phyloP scores from a whole-genome alignment of 2,329 filamentous ascomycete genomes.

The Neoscytalidium dimidiatum region DNA sequence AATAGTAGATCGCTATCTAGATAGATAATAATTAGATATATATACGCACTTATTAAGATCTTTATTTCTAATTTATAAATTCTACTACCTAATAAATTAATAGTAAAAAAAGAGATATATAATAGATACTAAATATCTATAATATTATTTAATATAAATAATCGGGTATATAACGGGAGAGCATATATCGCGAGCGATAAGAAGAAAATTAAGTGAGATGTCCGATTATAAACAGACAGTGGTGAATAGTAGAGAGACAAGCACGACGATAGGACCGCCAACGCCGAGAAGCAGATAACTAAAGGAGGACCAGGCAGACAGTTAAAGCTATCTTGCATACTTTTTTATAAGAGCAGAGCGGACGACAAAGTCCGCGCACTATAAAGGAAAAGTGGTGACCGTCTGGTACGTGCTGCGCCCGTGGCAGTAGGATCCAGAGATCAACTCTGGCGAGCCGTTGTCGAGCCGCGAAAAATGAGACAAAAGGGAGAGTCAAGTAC shows the following conservation, averaged over 20 bases:
- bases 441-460: neutral
- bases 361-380: neutral
- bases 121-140: neutral
- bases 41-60: no score
- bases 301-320: neutral
- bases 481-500: neutral
- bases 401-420: neutral
- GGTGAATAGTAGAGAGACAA: neutral
- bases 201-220: neutral
- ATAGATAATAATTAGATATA: no score
- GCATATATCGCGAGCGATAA: neutral
- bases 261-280: neutral
- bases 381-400: neutral
- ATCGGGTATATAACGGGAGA: constrained; percentile 7
- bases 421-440: neutral
- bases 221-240: neutral
- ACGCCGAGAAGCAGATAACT: neutral
- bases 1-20: no score
- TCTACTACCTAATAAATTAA: no score
- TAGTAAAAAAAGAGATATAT: no score
- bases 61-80: no score
- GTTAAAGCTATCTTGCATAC: neutral
- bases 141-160: neutral
- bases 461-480: neutral
- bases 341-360: neutral